Base-by-base conservation (phyloP, 306 rosid genomes). In the Senna siamea region DNA sequence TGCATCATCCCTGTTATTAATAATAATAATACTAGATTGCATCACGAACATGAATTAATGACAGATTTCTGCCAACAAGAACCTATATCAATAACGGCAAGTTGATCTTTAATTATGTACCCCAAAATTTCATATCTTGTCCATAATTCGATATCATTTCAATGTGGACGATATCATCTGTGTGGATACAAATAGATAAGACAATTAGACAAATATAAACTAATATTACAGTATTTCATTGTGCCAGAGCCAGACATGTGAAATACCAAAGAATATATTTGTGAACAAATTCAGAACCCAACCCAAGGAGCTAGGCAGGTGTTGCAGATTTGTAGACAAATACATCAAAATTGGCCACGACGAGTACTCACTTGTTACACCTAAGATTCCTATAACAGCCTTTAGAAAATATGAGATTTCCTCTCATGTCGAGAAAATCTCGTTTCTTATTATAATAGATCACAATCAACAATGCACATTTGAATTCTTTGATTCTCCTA, bases 381-480 rank as follows among this genome's bases (percentile, higher is more conserved):
- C 81, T 63, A 69, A 72, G 81, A 70, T 66, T 69, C 64, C 63
- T 64, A 10, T 9, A 34, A 38, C 30, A 46, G 35, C 32, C 35
- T 69, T n/a, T n/a, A n/a, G n/a, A n/a, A 35, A 40, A 14, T 23
- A 4, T 11, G 70, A 72, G 77, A 81, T 74, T 70, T 78, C 74
- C 78, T 73, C 77, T 74, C 72, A 62, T 61, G 71, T 54, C 79
- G 44, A 74, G 80, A 81, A 83, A 78, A 73, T 73, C 83, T 80
- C 81, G 60, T 74, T 85, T 76, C 80, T 89, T 87, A 89, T 89
- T 89, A 81, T 70, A 74, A 83, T 78, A 86, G 78, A 75, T 82
- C 89, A 86, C 90, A 87, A 26, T 70, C 77, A 79, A 78, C 81
- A 87, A 89, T 81, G 87, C 83, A 67, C 89, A 82, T 87, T 87